phyloP scores from a whole-genome alignment of 2,329 filamentous ascomycete species.

The Stromatinia cepivora region DNA sequence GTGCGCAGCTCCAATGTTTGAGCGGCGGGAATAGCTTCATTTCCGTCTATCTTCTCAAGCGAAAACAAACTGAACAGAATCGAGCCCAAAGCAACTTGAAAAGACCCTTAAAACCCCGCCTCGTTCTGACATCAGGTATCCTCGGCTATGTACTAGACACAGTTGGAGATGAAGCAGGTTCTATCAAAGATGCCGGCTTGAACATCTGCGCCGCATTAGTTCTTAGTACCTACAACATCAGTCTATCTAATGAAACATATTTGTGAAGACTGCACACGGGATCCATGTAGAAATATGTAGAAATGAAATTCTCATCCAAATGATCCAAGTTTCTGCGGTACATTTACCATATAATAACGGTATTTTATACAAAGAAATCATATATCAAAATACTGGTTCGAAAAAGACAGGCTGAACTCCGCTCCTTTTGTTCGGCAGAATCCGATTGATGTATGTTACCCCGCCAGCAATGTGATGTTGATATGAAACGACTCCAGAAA shows the following conservation, averaged over 20 bases:
- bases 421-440: too few relatives aligned
- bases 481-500: not conserved
- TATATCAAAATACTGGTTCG: too few relatives aligned
- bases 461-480: not conserved
- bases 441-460: too few relatives aligned
- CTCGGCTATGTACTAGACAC: too few relatives aligned
- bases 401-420: too few relatives aligned
- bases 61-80: too few relatives aligned
- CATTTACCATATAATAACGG: too few relatives aligned
- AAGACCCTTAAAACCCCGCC: too few relatives aligned
- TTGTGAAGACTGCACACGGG: too few relatives aligned
- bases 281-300: not conserved
- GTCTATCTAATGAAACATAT: not conserved
- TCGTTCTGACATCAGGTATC: not conserved
- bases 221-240: not conserved
- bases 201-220: not conserved
- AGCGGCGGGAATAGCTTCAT: not conserved
- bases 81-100: too few relatives aligned
- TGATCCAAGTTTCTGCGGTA: not conserved
- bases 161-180: not conserved
- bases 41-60: not conserved
- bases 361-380: too few relatives aligned
- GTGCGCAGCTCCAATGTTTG: not conserved
- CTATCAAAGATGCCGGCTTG: not conserved
- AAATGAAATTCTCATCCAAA: not conserved